These are phyloP conservation scores for Amphirosellinia nigrospora DNA, from an alignment of 495 filamentous ascomycete genomes.

Conservation along the genomic window DNA sequence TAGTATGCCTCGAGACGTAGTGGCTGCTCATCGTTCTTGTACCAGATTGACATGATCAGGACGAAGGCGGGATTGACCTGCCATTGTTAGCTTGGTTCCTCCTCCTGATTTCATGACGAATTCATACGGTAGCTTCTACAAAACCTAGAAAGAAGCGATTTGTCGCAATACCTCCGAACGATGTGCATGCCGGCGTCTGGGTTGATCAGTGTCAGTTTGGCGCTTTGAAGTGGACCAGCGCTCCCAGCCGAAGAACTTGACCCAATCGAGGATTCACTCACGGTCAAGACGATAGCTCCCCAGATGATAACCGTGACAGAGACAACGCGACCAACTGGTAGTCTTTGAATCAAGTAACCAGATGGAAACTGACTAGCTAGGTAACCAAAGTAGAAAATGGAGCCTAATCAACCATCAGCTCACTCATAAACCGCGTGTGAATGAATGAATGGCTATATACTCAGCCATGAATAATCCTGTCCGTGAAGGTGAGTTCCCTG, in stretches of 20 bases:
- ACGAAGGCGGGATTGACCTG: slow-evolving; percentile 63
- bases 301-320: slow-evolving; percentile 41
- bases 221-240: neutral
- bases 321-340: slow-evolving; percentile 60
- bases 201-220: slow-evolving; percentile 43
- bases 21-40: slow-evolving; percentile 59
- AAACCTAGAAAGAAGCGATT: slow-evolving; percentile 61
- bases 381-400: slow-evolving; percentile 40
- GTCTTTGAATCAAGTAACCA: slow-evolving; percentile 58
- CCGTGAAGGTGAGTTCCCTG: slow-evolving; percentile 57
- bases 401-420: slow-evolving; percentile 18
- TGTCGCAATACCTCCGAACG: slow-evolving; percentile 55
- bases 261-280: neutral
- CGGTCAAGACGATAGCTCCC: slow-evolving; percentile 25
- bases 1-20: slow-evolving; percentile 61
- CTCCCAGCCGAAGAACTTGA: slow-evolving; percentile 20
- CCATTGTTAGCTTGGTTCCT: neutral
- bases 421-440: slow-evolving; percentile 23
- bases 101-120: neutral
- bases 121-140: slow-evolving; percentile 55
- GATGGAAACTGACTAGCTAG: slow-evolving; percentile 60
- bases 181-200: slow-evolving; percentile 56
- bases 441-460: neutral
- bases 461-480: slow-evolving; percentile 63
- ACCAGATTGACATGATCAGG: slow-evolving; percentile 65